These are phyloP conservation scores for Xylaria longipes DNA, from an alignment of 495 filamentous ascomycete genomes.

Conservation along the genomic window DNA sequence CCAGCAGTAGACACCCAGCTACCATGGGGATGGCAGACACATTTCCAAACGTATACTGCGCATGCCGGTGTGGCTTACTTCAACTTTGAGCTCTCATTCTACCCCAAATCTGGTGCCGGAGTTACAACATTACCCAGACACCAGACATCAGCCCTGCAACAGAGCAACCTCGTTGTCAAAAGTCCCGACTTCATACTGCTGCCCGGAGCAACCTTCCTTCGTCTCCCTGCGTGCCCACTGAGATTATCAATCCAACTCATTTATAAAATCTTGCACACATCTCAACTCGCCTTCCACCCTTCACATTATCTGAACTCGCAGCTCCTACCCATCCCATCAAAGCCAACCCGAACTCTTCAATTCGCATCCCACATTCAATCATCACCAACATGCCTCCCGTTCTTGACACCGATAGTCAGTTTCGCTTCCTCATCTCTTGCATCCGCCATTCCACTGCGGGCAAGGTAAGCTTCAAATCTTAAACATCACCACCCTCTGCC, in stretches of 20 bases:
- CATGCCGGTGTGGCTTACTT: neutral
- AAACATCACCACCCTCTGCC: neutral
- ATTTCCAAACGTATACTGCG: neutral
- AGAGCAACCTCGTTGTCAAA: neutral
- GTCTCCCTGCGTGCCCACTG: neutral
- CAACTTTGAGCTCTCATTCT: neutral
- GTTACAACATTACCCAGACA: neutral
- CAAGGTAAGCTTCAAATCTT: conserved; percentile 52
- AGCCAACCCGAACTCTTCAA: neutral
- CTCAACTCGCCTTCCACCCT: neutral
- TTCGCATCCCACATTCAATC: neutral
- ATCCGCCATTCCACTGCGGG: conserved; percentile 63
- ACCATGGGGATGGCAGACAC: neutral
- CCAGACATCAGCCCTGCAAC: neutral
- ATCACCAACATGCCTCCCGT: conserved; percentile 11
- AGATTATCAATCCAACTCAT: neutral
- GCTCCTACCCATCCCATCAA: neutral
- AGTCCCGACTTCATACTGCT: neutral
- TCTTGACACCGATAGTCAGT: conserved; percentile 58
- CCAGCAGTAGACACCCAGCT: neutral
- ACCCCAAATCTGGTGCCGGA: neutral
- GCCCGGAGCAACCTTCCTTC: neutral
- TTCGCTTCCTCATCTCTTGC: conserved; percentile 69
- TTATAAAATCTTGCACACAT: neutral
- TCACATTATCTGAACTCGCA: neutral